phyloP scores from a whole-genome alignment of 495 filamentous ascomycete species.

The Talaromyces nanjingensis region DNA sequence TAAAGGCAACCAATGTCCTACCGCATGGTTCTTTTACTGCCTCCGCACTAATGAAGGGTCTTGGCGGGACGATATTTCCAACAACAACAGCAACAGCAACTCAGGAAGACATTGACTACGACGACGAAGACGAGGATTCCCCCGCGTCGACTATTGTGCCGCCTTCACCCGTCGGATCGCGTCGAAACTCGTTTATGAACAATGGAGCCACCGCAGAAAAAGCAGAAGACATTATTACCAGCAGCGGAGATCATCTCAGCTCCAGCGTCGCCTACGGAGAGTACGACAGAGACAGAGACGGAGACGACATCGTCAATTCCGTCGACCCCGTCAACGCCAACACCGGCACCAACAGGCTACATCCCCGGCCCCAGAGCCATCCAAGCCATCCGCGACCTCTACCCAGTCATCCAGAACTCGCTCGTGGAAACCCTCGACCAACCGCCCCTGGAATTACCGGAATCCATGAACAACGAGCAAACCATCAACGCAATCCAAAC shows the following conservation, averaged over 20 bases:
- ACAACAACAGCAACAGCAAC: not conserved
- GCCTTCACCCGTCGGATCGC: constrained; percentile 28
- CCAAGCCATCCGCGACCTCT: not conserved
- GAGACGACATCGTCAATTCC: not conserved
- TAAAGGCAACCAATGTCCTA: not conserved
- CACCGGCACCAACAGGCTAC: not conserved
- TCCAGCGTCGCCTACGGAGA: constrained; percentile 4
- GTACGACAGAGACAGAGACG: not conserved
- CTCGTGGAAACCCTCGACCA: not conserved
- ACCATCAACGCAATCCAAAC: not conserved
- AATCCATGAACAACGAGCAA: not conserved
- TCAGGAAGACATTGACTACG: constrained; percentile 1
- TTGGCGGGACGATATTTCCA: constrained; percentile 3
- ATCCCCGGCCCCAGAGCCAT: not conserved
- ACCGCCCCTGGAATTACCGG: constrained; percentile 18
- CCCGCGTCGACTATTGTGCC: constrained; percentile 22
- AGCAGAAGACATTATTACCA: not conserved
- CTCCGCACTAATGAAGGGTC: not conserved
- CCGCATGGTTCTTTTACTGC: constrained; percentile 1
- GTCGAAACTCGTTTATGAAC: not conserved
- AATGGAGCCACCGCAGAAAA: not conserved
- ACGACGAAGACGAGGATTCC: constrained; percentile 12
- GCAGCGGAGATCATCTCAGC: not conserved
- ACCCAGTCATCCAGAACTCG: not conserved
- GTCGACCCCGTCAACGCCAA: not conserved